Percentiles rank a stretch among this genome's conserved stretches.
These are phyloP conservation scores for Cercophora sp. DNA, from an alignment of 495 filamentous ascomycete genomes.

Conservation along the genomic window DNA sequence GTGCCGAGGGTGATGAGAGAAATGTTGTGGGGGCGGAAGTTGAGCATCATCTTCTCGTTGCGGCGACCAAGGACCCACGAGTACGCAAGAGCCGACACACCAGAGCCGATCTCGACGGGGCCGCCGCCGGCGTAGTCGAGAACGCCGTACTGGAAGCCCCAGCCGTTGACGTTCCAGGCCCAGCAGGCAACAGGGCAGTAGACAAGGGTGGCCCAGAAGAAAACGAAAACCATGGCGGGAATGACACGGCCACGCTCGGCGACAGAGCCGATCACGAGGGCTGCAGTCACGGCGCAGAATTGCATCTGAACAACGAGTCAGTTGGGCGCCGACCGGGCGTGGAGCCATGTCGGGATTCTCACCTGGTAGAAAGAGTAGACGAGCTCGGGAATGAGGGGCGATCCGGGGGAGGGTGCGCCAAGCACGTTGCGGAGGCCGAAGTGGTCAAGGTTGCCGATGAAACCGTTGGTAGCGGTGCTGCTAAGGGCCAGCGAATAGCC, in stretches of 20 bases:
- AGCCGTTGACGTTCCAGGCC: slow-evolving; percentile 92
- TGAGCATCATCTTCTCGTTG: slow-evolving; percentile 99
- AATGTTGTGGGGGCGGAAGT: slow-evolving; percentile 94
- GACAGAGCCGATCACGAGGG: slow-evolving; percentile 86
- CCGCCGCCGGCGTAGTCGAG: slow-evolving; percentile 96
- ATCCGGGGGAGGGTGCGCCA: slow-evolving; percentile 76
- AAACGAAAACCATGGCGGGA: slow-evolving; percentile 92
- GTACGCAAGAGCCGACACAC: slow-evolving; percentile 88
- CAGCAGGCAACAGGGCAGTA: slow-evolving; percentile 97
- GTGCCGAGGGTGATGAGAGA: slow-evolving; percentile 95
- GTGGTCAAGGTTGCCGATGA: slow-evolving; percentile 82
- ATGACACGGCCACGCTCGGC: slow-evolving; percentile 92
- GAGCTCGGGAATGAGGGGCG: slow-evolving; percentile 76
- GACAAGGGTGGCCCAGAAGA: slow-evolving; percentile 94
- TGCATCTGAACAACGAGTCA: slow-evolving; percentile 63
- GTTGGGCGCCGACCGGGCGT: background rate
- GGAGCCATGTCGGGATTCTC: slow-evolving; percentile 8
- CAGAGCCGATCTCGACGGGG: slow-evolving; percentile 96
- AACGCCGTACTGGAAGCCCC: slow-evolving; percentile 88
- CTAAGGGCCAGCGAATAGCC: slow-evolving; percentile 93
- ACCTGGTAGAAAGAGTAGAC: slow-evolving; percentile 88
- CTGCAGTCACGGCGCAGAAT: slow-evolving; percentile 91
- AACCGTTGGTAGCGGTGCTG: slow-evolving; percentile 70
- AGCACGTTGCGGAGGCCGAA: slow-evolving; percentile 80
- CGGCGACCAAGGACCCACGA: slow-evolving; percentile 92